These are phyloP conservation scores for Aspergillus bombycis DNA, from an alignment of 2,329 filamentous ascomycete genomes.

Conservation along the genomic window DNA sequence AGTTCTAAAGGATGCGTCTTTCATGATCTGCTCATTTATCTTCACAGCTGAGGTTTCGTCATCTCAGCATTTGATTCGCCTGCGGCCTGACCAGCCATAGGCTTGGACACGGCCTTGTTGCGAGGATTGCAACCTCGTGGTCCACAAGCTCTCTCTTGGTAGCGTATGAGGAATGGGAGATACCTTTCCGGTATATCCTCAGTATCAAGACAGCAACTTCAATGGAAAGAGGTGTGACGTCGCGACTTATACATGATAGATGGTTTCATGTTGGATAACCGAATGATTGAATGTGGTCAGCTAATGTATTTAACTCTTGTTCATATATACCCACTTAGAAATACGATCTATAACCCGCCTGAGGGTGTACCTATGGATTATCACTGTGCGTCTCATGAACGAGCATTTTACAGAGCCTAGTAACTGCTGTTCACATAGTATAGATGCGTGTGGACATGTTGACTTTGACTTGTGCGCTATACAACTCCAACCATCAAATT, in stretches of 20 bases:
- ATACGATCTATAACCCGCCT: not conserved
- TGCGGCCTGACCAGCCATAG: not conserved
- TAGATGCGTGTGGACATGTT: not conserved
- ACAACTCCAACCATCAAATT: not conserved
- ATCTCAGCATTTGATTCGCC: not conserved
- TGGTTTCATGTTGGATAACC: not conserved
- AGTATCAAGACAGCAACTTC: not conserved
- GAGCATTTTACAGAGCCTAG: not conserved
- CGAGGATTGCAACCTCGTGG: not conserved
- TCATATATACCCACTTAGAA: not conserved
- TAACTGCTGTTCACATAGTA: not conserved
- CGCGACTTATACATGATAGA: not conserved
- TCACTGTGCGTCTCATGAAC: not conserved
- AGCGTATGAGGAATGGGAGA: not conserved
- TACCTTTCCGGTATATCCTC: not conserved
- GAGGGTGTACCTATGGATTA: not conserved
- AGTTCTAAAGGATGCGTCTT: constrained; percentile 38
- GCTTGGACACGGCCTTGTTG: not conserved
- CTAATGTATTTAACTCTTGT: constrained; percentile 1
- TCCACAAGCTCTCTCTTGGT: not conserved
- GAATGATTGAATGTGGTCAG: not conserved
- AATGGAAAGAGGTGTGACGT: not conserved
- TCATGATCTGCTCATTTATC: not conserved
- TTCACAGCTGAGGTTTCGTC: not conserved
- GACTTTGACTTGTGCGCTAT: not conserved